phyloP scores from a whole-genome alignment of 352 stramenopile species.

The Globisporangium cystogenes region DNA sequence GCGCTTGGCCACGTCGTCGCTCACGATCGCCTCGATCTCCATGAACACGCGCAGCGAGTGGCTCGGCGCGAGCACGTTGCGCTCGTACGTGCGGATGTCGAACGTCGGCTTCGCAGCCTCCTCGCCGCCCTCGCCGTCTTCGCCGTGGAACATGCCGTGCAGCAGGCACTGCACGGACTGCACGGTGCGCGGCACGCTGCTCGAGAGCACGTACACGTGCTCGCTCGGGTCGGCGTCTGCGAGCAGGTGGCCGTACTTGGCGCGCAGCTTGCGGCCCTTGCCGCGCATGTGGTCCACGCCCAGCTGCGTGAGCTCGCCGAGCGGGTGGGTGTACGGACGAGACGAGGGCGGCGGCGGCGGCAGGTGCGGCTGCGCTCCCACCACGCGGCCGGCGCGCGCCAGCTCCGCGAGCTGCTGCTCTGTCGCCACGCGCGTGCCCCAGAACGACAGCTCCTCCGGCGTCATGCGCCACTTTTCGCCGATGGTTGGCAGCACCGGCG shows the following conservation, averaged over 20 bases:
- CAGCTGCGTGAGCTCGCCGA: conserved; percentile 54
- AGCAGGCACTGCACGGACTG: conserved; percentile 76
- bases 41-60: conserved; percentile 67
- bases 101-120: conserved; percentile 26
- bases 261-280: conserved; percentile 44
- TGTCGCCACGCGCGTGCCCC: conserved; percentile 48
- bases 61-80: conserved; percentile 54
- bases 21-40: conserved; percentile 60
- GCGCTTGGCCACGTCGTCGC: conserved; percentile 38
- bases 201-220: conserved; percentile 73
- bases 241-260: conserved; percentile 43
- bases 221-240: conserved; percentile 22
- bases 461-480: conserved; percentile 47
- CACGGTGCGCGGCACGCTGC: conserved; percentile 65
- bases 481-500: conserved; percentile 60
- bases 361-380: conserved; percentile 38
- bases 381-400: conserved; percentile 34
- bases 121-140: conserved; percentile 3
- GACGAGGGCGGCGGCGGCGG: conserved; percentile 36
- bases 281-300: conserved; percentile 66
- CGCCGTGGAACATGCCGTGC: conserved; percentile 58
- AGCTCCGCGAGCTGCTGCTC: conserved; percentile 39
- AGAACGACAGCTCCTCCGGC: conserved; percentile 54
- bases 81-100: conserved; percentile 53
- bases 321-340: conserved; percentile 35